Conservation (phyloP, 768 basidiomycete species). For the Dentipellis sp. region DNA sequence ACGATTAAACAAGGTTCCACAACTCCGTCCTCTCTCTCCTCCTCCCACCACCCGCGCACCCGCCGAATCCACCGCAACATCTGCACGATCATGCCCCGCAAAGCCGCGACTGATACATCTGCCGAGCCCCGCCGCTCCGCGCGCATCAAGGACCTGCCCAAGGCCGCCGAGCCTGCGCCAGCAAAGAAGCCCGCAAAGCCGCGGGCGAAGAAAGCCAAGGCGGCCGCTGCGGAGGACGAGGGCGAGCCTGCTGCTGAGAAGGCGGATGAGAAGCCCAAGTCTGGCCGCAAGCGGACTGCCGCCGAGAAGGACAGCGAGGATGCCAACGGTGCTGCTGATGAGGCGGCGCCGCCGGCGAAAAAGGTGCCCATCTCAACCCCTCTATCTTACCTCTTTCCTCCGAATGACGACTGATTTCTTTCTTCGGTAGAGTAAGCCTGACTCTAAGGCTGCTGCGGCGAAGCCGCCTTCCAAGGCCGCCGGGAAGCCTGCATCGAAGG, state of each 20-base stretch:
- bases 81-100: slow-evolving; percentile 50
- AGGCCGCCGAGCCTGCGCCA: slow-evolving; percentile 40
- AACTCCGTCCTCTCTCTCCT: slow-evolving; percentile 8
- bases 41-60: slow-evolving; percentile 13
- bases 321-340: slow-evolving; percentile 21
- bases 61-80: slow-evolving; percentile 8
- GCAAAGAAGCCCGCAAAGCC: slow-evolving; percentile 59
- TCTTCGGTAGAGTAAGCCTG: slow-evolving; percentile 32
- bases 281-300: slow-evolving; percentile 38
- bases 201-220: slow-evolving; percentile 34
- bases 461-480: slow-evolving; percentile 14
- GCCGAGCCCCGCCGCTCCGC: slow-evolving; percentile 61
- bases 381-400: neutral
- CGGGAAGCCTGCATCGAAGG: slow-evolving; percentile 17
- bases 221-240: slow-evolving; percentile 29
- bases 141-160: slow-evolving; percentile 68
- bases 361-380: slow-evolving; percentile 34
- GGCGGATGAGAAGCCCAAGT: slow-evolving; percentile 29
- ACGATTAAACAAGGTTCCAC: slow-evolving; percentile 14
- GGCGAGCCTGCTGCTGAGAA: slow-evolving; percentile 23
- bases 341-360: slow-evolving; percentile 49
- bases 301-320: slow-evolving; percentile 31
- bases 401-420: neutral
- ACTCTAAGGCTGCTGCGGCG: slow-evolving; percentile 22
- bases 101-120: slow-evolving; percentile 41